These are phyloP conservation scores for Rhizopogon salebrosus DNA, from an alignment of 768 basidiomycete genomes.

Conservation along the genomic window DNA sequence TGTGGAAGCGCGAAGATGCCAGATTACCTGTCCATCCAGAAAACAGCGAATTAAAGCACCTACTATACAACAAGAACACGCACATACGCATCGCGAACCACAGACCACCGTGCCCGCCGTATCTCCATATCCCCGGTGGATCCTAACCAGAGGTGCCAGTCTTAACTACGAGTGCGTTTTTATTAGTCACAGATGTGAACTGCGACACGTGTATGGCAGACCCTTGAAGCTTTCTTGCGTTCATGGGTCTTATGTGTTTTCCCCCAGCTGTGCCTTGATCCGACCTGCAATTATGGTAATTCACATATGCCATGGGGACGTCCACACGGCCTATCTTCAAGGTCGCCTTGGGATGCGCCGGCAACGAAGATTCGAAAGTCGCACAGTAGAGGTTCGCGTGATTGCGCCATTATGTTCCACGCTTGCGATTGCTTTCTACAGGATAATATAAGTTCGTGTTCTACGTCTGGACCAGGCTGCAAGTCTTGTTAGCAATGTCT, in stretches of 20 bases:
- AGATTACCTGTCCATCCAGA: slow-evolving; percentile 17
- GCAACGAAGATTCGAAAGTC: too few species aligned
- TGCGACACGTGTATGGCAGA: slow-evolving; percentile 45
- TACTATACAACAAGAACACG: too few species aligned
- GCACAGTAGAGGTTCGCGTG: too few species aligned
- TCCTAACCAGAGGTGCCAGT: slow-evolving; percentile 56
- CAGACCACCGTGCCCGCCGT: slow-evolving; percentile 31
- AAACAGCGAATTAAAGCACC: neutral
- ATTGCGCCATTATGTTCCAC: too few species aligned
- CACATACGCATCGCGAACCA: slow-evolving; percentile 23
- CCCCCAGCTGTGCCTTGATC: too few species aligned
- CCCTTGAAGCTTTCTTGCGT: slow-evolving; percentile 45
- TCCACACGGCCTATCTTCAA: too few species aligned
- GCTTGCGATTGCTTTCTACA: too few species aligned
- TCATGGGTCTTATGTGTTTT: neutral
- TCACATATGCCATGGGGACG: too few species aligned
- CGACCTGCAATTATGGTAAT: too few species aligned
- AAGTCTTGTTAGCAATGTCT: slow-evolving; percentile 5
- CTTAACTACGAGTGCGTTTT: slow-evolving; percentile 65
- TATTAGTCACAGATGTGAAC: slow-evolving; percentile 45
- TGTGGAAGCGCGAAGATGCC: slow-evolving; percentile 22
- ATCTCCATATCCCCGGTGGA: slow-evolving; percentile 32
- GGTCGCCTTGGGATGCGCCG: too few species aligned
- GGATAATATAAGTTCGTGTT: too few species aligned
- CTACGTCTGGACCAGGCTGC: too few species aligned